phyloP scores from a whole-genome alignment of 1,284 basidiomycete genomes.

The Tetrapyrgos nigripes region DNA sequence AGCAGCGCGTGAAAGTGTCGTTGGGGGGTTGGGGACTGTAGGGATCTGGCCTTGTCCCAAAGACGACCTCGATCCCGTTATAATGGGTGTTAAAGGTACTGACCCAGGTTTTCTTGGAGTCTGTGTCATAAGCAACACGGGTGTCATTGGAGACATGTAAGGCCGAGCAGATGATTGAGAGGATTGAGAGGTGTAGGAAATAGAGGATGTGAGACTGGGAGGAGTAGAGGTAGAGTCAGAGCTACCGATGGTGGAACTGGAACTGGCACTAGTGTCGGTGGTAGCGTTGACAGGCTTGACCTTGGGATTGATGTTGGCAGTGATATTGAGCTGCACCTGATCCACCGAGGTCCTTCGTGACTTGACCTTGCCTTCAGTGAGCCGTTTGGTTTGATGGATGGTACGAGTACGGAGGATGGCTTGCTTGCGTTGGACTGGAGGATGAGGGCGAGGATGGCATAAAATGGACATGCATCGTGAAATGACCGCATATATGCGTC shows the following conservation, averaged over 20 bases:
- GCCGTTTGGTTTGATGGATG: constrained; percentile 28
- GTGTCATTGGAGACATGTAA: background rate
- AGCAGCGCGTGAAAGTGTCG: too few species aligned
- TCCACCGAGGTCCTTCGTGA: constrained; percentile 27
- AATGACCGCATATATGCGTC: too few species aligned
- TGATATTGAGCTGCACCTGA: constrained; percentile 17
- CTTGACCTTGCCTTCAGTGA: constrained; percentile 20
- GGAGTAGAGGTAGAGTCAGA: too few species aligned
- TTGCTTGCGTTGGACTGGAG: constrained; percentile 20
- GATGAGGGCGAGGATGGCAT: too few species aligned
- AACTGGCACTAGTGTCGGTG: too few species aligned
- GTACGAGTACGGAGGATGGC: constrained; percentile 19
- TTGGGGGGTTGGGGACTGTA: background rate
- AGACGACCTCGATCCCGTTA: too few species aligned
- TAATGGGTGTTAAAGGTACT: too few species aligned
- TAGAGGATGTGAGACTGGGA: too few species aligned
- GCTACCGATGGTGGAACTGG: too few species aligned
- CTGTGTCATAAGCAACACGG: too few species aligned
- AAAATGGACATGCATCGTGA: too few species aligned
- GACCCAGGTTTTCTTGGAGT: background rate
- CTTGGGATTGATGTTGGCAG: constrained; percentile 12
- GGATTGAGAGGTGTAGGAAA: constrained; percentile 23
- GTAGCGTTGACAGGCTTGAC: constrained; percentile 16
- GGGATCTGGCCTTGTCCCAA: background rate
- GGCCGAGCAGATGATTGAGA: background rate